phyloP scores from a whole-genome alignment of 148 eudicot species.

The Tetragonia tetragonoides region DNA sequence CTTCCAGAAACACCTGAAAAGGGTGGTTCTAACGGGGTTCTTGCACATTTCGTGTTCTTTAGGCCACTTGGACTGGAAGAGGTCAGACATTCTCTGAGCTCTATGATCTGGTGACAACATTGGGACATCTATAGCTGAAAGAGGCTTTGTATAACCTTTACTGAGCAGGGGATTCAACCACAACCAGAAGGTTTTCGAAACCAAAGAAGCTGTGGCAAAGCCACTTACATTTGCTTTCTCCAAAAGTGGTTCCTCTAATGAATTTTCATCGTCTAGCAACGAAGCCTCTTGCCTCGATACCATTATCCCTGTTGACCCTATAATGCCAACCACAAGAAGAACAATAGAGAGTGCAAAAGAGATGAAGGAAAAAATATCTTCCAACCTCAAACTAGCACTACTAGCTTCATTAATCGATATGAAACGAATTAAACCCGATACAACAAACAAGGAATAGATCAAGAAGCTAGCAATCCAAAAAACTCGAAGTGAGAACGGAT shows the following conservation, averaged over 20 bases:
- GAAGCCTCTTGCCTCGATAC: conserved; percentile 25
- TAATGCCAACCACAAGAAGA: conserved; percentile 45
- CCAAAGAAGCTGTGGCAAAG: conserved; percentile 65
- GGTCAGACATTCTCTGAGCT: conserved; percentile 64
- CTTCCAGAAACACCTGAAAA: conserved; percentile 81
- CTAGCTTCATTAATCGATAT: conserved; percentile 26
- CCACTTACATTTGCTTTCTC: conserved; percentile 46
- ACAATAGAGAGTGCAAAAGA: conserved; percentile 44
- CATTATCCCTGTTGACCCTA: conserved; percentile 61
- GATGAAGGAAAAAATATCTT: conserved; percentile 47
- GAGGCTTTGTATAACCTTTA: conserved; percentile 69
- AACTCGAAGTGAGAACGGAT: conserved; percentile 54
- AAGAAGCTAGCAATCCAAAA: conserved; percentile 56
- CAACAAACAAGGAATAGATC: conserved; percentile 41
- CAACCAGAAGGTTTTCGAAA: conserved; percentile 69
- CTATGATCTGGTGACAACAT: conserved; percentile 66
- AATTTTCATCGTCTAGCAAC: conserved; percentile 25
- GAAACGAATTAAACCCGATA: conserved; percentile 48
- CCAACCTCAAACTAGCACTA: conserved; percentile 32
- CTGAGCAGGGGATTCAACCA: conserved; percentile 80
- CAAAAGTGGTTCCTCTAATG: conserved; percentile 47
- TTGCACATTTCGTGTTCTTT: conserved; percentile 60
- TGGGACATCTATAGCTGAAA: conserved; percentile 65
- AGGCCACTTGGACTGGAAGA: conserved; percentile 80
- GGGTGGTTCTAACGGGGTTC: conserved; percentile 69